Percentiles rank a stretch among this genome's conserved stretches.
These are phyloP conservation scores for Prunus padus DNA, from an alignment of 306 rosid species.

Conservation along the genomic window DNA sequence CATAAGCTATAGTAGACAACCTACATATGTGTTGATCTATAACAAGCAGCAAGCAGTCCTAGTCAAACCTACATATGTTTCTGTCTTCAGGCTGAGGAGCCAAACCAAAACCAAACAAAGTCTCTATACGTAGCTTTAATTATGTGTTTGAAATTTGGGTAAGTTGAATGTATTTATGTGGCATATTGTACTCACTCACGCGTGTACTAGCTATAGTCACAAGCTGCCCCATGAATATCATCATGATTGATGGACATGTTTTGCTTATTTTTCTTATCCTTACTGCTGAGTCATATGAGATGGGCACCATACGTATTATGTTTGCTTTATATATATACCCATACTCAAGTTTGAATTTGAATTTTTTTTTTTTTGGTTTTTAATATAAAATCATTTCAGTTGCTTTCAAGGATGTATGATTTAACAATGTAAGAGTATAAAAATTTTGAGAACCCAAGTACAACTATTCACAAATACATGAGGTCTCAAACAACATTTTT, in stretches of 20 bases:
- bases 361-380: not conserved
- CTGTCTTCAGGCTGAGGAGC: constrained; percentile 1
- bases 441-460: no score
- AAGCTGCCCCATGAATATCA: not conserved
- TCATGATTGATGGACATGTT: constrained; percentile 6
- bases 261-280: not conserved
- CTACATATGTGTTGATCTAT: no score
- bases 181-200: not conserved
- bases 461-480: no score
- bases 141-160: not conserved
- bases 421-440: no score
- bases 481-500: no score
- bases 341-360: not conserved
- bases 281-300: constrained; percentile 13
- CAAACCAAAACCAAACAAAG: not conserved
- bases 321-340: constrained; percentile 11
- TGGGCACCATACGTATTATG: constrained; percentile 12
- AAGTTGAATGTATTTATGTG: not conserved
- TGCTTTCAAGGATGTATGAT: constrained; percentile 4
- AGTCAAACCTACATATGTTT: not conserved
- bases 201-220: constrained; percentile 4
- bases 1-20: no score
- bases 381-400: not conserved
- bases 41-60: not conserved
- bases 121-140: not conserved